These are phyloP conservation scores for Boletus reticulatus DNA, from an alignment of 768 basidiomycete genomes.

Conservation along the genomic window DNA sequence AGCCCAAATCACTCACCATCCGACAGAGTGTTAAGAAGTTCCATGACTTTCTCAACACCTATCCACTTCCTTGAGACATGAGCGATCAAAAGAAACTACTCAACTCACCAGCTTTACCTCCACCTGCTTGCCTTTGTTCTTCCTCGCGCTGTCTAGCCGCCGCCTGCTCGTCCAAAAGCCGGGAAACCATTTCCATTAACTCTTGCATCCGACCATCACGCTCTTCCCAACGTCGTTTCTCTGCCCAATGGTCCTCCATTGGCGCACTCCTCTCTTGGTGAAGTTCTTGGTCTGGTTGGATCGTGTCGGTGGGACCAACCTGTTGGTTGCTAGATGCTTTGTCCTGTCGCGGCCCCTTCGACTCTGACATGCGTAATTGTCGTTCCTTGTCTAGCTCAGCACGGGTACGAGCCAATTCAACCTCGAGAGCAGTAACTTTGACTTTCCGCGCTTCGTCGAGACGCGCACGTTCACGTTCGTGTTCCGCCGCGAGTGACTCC, in stretches of 20 bases:
- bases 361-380: conserved; percentile 53
- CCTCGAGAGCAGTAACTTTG: conserved; percentile 59
- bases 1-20: conserved; percentile 44
- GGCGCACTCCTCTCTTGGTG: conserved; percentile 56
- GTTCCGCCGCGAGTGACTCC: conserved; percentile 54
- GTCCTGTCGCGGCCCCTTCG: conserved; percentile 61
- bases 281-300: conserved; percentile 63
- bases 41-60: conserved; percentile 62
- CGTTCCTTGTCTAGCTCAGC: conserved; percentile 65
- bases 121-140: conserved; percentile 50
- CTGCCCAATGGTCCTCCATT: conserved; percentile 60
- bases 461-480: conserved; percentile 47
- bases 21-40: conserved; percentile 51
- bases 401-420: conserved; percentile 55
- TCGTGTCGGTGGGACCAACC: conserved; percentile 66
- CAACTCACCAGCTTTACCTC: conserved; percentile 53
- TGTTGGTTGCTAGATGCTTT: conserved; percentile 60
- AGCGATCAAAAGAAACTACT: background rate
- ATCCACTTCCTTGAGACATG: conserved; percentile 9
- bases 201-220: conserved; percentile 59
- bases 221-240: conserved; percentile 55
- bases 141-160: conserved; percentile 49
- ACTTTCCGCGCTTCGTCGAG: conserved; percentile 50
- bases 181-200: conserved; percentile 60
- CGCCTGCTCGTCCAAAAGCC: conserved; percentile 54